Base-by-base conservation (phyloP, 1,139 yeast genomes). In the Suhomyces terraborum region DNA sequence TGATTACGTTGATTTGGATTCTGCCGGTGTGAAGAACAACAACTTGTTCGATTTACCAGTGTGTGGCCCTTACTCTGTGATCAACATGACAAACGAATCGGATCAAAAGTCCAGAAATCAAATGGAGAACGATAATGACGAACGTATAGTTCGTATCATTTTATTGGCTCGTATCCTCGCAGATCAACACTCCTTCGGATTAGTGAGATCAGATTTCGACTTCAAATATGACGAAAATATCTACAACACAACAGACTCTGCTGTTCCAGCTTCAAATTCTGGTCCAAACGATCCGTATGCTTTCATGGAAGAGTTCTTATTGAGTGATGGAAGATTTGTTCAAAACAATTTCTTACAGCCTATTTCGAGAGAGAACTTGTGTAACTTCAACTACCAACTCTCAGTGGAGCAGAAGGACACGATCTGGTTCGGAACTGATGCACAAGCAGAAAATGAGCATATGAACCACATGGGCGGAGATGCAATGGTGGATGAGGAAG, bases 31-130 rank as follows among this genome's bases (percentile, higher is more conserved):
- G 13, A 61, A 63, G 39, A 78, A 76, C 45, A 53, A 55, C 39
- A 74, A 77, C 51, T 69, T 82, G 47, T 78, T 84, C 53, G 91
- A 84, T 60, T 62, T 79, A 36, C 89, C 91, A 7, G 68, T 76
- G 12, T 77, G 85, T 47, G 93, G 91, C 3, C 77, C 82, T 4
- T 61, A 67, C 20, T 70, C 75, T 0, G 56, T 61, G 3, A 53
- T 64, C 20, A 51, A 49, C 32, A 32, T 39, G 42, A 41, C 33
- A 10, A 42, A 35, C 27, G 46, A 39, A 6, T 40, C 47, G 9
- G 52, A 42, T 44, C 52, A 50, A 41, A 58, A 53, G 45, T 50
- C 58, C 41, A 56, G 53, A 36, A 60, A 55, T 41, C 58, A 53
- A 45, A 54, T 61, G 61, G 73, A 66, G 42, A 54, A 55, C 19